Evolutionary conservation across 225 moss, liverwort and hornwort species (phyloP), one percentile per base, ranked within the genome.

Genomic region (Bryum argenteum): DNA sequence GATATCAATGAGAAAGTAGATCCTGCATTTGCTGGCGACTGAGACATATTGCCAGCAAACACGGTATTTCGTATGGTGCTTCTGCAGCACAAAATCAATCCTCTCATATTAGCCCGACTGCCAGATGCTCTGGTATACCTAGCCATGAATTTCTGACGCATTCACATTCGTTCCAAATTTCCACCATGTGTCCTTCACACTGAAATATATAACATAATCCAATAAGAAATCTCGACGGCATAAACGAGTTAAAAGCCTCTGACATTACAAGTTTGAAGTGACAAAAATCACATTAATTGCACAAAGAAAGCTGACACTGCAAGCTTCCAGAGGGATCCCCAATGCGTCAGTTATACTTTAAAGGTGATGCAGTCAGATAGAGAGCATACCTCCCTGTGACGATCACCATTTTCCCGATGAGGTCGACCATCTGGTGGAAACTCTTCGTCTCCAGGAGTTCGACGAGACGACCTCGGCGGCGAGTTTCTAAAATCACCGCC

Each of bases 351-450:
- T 0, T 19, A 57, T 48, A 17, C 48, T 48, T 1, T 16, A 48
- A 15, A 57, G 8, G n/a, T 67, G 19, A 44, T 19, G 28, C 17
- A 1, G 48, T 48, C 14, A 48, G 44, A 42, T 9, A 59, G 58
- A 0, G 58, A 67, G 20, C 65, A 62, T 67, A 96, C 93, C 93
- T 96, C 88, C 15, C 52, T 80, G 9, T 85, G 80, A 64, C 66
- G 80, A 78, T 89, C 82, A 54, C 95, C 95, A 55, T 91, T 91
- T 67, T 89, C 91, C 19, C 85, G 77, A 64, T 77, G 71, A 60
- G 75, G 75, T 63, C 59, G 83, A 60, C 66, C 71, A 54, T 93
- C 79, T 5, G 19, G 24, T 5, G 85, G 71, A 65, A 78, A 81
- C 28, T 78, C 93, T 24, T 91, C 91, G 11, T 79, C 81, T 14